phyloP scores from a whole-genome alignment of 139 green algal genomes.

The Chlorella sp. region DNA sequence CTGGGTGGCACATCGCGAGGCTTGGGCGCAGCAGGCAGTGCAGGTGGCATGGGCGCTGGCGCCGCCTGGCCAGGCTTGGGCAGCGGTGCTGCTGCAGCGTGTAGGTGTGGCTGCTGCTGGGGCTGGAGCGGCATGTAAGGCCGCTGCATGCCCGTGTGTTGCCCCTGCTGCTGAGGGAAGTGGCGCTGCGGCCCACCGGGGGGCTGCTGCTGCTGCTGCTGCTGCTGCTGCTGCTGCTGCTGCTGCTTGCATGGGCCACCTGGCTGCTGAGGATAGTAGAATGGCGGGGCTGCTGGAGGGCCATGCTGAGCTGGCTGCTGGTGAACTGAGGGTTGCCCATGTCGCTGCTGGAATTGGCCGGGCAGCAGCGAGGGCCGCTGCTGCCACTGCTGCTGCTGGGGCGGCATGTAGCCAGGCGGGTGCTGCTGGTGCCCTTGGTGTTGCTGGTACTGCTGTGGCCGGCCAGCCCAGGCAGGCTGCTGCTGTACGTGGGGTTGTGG shows the following conservation, averaged over 20 bases:
- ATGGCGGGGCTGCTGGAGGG: not conserved
- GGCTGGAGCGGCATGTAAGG: too few relatives aligned
- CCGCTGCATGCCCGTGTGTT: not conserved
- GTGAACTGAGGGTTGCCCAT: too few relatives aligned
- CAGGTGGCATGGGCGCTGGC: too few relatives aligned
- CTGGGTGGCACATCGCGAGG: not conserved
- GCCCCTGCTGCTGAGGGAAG: not conserved
- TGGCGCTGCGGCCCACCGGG: not conserved
- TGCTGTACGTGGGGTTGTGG: not conserved
- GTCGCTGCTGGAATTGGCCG: not conserved
- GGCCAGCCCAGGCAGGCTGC: not conserved
- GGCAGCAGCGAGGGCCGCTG: not conserved
- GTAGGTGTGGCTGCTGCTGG: too few relatives aligned
- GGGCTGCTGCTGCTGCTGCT: not conserved
- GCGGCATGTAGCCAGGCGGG: not conserved
- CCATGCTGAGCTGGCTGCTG: not conserved
- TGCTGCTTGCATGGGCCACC: not conserved
- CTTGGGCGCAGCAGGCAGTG: not conserved
- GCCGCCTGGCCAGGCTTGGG: too few relatives aligned
- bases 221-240: not conserved
- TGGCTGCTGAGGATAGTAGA: not conserved
- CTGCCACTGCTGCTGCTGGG: not conserved
- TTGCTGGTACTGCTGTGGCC: not conserved
- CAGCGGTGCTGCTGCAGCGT: too few relatives aligned
- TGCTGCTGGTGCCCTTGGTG: slow-evolving; percentile 12